Base-by-base conservation (phyloP, 805 yeast genomes). In the Wickerhamiella siamensis region DNA sequence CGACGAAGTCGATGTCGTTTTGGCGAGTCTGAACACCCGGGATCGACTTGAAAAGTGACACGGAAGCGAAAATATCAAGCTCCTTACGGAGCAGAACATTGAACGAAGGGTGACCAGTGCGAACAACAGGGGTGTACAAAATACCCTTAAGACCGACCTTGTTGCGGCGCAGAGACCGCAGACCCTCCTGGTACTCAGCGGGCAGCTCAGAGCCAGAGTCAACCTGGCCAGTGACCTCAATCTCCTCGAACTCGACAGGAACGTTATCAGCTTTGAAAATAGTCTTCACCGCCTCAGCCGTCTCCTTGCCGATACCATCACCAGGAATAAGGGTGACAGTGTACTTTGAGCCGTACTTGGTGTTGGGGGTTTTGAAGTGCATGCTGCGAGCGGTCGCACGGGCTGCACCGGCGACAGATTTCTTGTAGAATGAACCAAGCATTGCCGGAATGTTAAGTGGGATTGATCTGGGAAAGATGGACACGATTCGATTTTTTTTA, bases 71-170 rank as follows among this genome's bases (percentile, higher is more conserved):
- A 57, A 88, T 83, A 65, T 91, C 96, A 55, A 88, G 72, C 64
- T 87, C 93, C 69, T 88, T 91, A 71, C 98, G 82, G 59, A 88
- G 74, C 44, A 96, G 95, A 53, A 88, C 96, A 69, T 91, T 91
- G 62, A 88, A 71, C 29, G 96, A 84, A 49, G 83, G 81, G 59
- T 74, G 77, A 43, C 78, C 79, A 46, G 81, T 71, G 57, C 83
- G 78, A 51, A 79, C 79, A 43, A 78, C 75, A 51, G 94, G 91
- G 41, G 97, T 88, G 69, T 83, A 79, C 65, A 93, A 75, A 60
- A 88, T 83, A 65, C 97, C 96, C 70, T 88, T 91, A 56, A 88
- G 74, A 60, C 96, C 98, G 57, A 91, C 83, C 70, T 86, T 87
- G 73, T 88, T 88, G 74, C 95, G 81, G 71, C 86, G 83, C 57